Evolutionary conservation across 495 filamentous ascomycete genomes (phyloP).

Genomic region (Podospora anserina): DNA sequence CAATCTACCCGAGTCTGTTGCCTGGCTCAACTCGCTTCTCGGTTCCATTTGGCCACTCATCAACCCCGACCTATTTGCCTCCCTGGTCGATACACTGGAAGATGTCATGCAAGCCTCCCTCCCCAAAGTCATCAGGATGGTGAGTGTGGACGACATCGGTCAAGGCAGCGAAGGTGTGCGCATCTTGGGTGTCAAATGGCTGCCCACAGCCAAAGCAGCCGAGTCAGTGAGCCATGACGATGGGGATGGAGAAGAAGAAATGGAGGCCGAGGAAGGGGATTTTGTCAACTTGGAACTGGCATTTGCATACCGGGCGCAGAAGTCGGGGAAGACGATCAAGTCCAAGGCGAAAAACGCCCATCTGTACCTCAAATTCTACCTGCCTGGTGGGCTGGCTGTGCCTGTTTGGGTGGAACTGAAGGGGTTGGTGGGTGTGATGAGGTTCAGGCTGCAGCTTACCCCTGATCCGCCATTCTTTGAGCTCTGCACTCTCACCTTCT

Average conservation of each 20-base stretch:
- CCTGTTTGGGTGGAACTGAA: constrained; percentile 71
- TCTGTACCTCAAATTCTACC: constrained; percentile 65
- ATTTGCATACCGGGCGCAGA: constrained; percentile 63
- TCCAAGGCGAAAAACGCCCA: constrained; percentile 66
- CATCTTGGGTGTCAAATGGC: constrained; percentile 63
- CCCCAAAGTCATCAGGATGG: constrained; percentile 62
- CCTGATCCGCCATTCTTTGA: constrained; percentile 72
- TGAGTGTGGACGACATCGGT: constrained; percentile 65
- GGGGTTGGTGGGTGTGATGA: constrained; percentile 61
- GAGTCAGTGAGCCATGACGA: constrained; percentile 44
- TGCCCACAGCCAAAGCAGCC: constrained; percentile 62
- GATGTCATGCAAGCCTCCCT: constrained; percentile 70
- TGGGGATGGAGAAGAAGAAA: constrained; percentile 58
- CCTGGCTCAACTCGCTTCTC: constrained; percentile 65
- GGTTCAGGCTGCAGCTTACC: constrained; percentile 62
- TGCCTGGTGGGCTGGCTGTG: constrained; percentile 54
- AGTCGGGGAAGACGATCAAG: constrained; percentile 53
- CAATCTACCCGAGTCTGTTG: constrained; percentile 55
- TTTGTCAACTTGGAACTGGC: constrained; percentile 69
- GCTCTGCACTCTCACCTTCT: constrained; percentile 65
- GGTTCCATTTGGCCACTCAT: constrained; percentile 64
- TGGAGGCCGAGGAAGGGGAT: constrained; percentile 71
- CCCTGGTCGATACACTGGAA: constrained; percentile 62
- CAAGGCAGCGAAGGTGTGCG: constrained; percentile 64
- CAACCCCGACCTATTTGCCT: constrained; percentile 66